Evolutionary conservation across 2,329 filamentous ascomycete species (phyloP).

Genomic region (Alternaria gansuensis): DNA sequence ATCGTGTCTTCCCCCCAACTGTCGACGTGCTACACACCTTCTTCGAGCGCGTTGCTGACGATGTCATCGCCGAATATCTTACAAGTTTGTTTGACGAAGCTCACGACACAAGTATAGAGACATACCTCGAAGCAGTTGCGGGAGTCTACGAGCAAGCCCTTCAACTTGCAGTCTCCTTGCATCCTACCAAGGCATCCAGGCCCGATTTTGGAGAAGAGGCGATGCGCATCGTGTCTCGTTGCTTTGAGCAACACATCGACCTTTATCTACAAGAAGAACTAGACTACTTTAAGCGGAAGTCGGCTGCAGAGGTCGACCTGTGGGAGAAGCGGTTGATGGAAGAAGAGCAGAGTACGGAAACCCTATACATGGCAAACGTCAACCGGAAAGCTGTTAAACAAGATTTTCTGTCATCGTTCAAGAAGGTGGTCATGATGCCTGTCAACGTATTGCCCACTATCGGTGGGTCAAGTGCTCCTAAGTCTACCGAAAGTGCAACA

Average conservation of each 20-base stretch:
- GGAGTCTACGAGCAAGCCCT: slow-evolving; percentile 87
- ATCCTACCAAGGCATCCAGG: slow-evolving; percentile 70
- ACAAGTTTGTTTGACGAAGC: slow-evolving; percentile 87
- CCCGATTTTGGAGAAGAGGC: slow-evolving; percentile 70
- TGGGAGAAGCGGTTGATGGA: slow-evolving; percentile 95
- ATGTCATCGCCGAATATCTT: slow-evolving; percentile 83
- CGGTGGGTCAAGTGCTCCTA: slow-evolving; percentile 49
- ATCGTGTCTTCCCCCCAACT: slow-evolving; percentile 79
- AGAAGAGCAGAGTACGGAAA: slow-evolving; percentile 89
- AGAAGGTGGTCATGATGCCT: slow-evolving; percentile 99
- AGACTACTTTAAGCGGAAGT: slow-evolving; percentile 80
- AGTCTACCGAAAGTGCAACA: slow-evolving; percentile 39
- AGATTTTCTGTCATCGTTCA: slow-evolving; percentile 95
- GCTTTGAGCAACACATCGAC: slow-evolving; percentile 94
- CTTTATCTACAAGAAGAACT: slow-evolving; percentile 92
- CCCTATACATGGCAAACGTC: slow-evolving; percentile 94
- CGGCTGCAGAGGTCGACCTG: slow-evolving; percentile 76
- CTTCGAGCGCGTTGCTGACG: slow-evolving; percentile 82
- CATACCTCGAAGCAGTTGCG: slow-evolving; percentile 86
- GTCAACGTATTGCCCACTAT: slow-evolving; percentile 86
- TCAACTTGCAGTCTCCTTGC: slow-evolving; percentile 76
- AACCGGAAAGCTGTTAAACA: slow-evolving; percentile 95
- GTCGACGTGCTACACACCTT: slow-evolving; percentile 78
- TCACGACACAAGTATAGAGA: slow-evolving; percentile 75
- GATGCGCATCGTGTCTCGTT: slow-evolving; percentile 71